Percentiles rank a stretch among this genome's conserved stretches.
These are phyloP conservation scores for Fragaria ananassa DNA, from an alignment of 306 rosid species.

Conservation along the genomic window DNA sequence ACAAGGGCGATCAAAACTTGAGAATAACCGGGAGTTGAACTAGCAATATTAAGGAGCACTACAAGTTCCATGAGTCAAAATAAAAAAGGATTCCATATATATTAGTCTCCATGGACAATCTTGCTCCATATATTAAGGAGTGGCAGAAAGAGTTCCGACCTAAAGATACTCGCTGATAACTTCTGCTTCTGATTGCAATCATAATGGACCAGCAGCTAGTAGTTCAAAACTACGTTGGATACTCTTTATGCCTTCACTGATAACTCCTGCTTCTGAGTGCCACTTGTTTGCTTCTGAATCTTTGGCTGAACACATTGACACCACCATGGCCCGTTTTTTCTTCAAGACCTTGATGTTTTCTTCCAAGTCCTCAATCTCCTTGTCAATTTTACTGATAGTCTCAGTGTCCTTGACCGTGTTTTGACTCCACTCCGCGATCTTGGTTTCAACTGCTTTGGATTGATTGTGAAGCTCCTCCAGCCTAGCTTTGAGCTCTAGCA, in stretches of 20 bases:
- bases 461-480: conserved; percentile 8
- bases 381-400: not conserved
- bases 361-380: not conserved
- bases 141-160: not conserved
- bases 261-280: conserved; percentile 1
- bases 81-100: not conserved
- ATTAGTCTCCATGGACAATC: not conserved
- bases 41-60: not conserved
- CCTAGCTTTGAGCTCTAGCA: conserved; percentile 9
- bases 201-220: not conserved
- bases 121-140: not conserved
- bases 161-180: not conserved
- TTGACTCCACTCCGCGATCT: not conserved
- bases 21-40: not conserved
- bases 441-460: not conserved
- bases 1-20: not conserved
- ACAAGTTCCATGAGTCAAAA: not conserved
- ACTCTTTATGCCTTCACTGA: conserved; percentile 6
- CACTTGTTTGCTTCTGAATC: not conserved
- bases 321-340: conserved; percentile 2
- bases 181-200: not conserved
- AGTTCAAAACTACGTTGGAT: not conserved
- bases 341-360: conserved; percentile 1
- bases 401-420: conserved; percentile 2
- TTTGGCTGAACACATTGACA: not conserved